These are phyloP conservation scores for Aspergillus ostianus DNA, from an alignment of 495 filamentous ascomycete species.

Conservation along the genomic window DNA sequence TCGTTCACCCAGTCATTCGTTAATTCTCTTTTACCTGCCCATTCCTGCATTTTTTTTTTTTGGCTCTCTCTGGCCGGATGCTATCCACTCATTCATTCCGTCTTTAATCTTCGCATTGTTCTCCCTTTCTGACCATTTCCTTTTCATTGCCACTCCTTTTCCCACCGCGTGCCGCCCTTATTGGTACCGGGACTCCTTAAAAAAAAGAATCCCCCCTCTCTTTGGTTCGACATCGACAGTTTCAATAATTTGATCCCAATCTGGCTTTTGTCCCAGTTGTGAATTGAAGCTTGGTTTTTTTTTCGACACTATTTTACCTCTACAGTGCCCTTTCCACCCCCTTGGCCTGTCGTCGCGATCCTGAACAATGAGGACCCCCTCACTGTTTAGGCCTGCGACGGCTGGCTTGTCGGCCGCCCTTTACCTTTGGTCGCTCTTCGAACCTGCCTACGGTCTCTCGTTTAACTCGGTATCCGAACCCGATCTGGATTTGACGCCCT, in stretches of 20 bases:
- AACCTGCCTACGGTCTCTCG: conserved; percentile 58
- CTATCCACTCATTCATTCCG: conserved; percentile 27
- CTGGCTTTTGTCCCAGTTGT: conserved; percentile 6
- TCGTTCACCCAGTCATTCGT: conserved; percentile 42
- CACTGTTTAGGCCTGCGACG: conserved; percentile 56
- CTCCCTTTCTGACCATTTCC: conserved; percentile 32
- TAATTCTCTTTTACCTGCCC: conserved; percentile 21
- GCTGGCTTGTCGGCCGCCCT: conserved; percentile 45
- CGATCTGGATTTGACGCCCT: conserved; percentile 74
- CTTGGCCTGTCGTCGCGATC: conserved; percentile 43
- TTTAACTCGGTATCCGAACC: conserved; percentile 71
- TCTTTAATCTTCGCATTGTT: conserved; percentile 25
- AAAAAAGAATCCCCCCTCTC: conserved; percentile 4
- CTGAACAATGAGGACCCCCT: conserved; percentile 54
- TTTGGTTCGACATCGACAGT: not conserved
- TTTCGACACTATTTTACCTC: conserved; percentile 5
- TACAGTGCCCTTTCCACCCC: conserved; percentile 11
- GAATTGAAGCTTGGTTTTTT: conserved; percentile 6
- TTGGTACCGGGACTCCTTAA: conserved; percentile 19
- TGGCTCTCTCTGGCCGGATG: conserved; percentile 3
- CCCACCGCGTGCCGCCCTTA: conserved; percentile 21
- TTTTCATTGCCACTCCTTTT: conserved; percentile 33
- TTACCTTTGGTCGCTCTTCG: conserved; percentile 38
- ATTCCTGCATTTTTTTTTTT: conserved; percentile 11
- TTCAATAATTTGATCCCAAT: conserved; percentile 12